Percentiles rank a stretch among this genome's conserved stretches.
Evolutionary conservation across 2,329 filamentous ascomycete genomes (phyloP).

Genomic region (Xylariaceae sp.): DNA sequence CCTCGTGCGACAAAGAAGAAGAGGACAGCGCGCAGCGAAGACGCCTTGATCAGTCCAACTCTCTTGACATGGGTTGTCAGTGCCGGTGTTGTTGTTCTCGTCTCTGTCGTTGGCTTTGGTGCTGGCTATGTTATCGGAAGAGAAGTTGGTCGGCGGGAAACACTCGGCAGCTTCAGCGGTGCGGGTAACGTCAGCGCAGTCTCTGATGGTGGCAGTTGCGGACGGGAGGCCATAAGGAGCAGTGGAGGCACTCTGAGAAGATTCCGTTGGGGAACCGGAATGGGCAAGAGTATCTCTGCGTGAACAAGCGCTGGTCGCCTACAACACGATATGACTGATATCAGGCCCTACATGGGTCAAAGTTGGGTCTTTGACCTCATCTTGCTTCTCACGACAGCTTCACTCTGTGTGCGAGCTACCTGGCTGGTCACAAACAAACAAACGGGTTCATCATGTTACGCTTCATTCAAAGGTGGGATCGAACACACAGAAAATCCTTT

Average conservation of each 20-base stretch:
- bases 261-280: slow-evolving; percentile 48
- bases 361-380: neutral
- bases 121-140: slow-evolving; percentile 64
- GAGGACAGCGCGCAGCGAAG: slow-evolving; percentile 40
- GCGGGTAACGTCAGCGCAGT: slow-evolving; percentile 40
- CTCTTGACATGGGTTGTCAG: slow-evolving; percentile 60
- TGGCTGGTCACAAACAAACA: neutral
- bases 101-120: slow-evolving; percentile 64
- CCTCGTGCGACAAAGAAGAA: slow-evolving; percentile 55
- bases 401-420: neutral
- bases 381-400: neutral
- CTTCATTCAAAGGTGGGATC: neutral
- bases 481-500: neutral
- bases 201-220: slow-evolving; percentile 44
- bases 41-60: slow-evolving; percentile 51
- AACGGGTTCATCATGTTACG: neutral
- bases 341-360: neutral
- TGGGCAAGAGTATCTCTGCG: slow-evolving; percentile 48
- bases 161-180: slow-evolving; percentile 39
- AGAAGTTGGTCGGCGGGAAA: slow-evolving; percentile 60
- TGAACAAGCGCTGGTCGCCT: slow-evolving; percentile 19
- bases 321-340: neutral
- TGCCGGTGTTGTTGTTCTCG: slow-evolving; percentile 61
- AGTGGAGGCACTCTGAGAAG: slow-evolving; percentile 47
- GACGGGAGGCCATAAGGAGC: slow-evolving; percentile 49